Conservation (phyloP, 352 stramenopile genomes). For the Pythium oligandrum region DNA sequence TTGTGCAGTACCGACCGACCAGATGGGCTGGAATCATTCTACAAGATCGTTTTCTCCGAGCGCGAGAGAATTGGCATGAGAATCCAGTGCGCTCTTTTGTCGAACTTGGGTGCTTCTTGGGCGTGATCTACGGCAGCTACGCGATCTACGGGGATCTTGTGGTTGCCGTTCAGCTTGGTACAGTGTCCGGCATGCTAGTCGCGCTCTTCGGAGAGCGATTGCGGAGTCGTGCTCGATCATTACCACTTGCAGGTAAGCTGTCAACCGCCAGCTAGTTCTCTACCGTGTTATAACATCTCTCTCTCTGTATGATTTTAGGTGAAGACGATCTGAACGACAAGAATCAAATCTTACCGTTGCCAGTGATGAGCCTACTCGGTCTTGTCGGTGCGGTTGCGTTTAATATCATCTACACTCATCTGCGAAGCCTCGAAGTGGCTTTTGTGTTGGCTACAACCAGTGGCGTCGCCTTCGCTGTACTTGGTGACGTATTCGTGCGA, state of each 20-base stretch:
- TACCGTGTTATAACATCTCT: too few species aligned
- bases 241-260: slow-evolving; percentile 36
- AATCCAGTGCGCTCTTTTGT: slow-evolving; percentile 83
- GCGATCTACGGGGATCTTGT: slow-evolving; percentile 78
- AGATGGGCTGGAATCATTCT: slow-evolving; percentile 73
- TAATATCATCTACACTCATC: slow-evolving; percentile 86
- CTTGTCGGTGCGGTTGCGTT: slow-evolving; percentile 77
- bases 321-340: slow-evolving; percentile 36
- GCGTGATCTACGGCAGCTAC: slow-evolving; percentile 85
- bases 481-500: slow-evolving; percentile 84
- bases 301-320: slow-evolving; percentile 14
- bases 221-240: slow-evolving; percentile 37
- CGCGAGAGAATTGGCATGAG: slow-evolving; percentile 62
- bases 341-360: slow-evolving; percentile 73
- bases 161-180: slow-evolving; percentile 79
- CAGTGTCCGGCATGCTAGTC: slow-evolving; percentile 74
- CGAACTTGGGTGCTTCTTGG: slow-evolving; percentile 79
- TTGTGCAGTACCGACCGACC: slow-evolving; percentile 34
- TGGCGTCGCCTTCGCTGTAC: slow-evolving; percentile 67
- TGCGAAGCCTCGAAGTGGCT: slow-evolving; percentile 74
- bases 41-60: slow-evolving; percentile 77
- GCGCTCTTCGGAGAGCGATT: slow-evolving; percentile 77
- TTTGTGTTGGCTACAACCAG: slow-evolving; percentile 77
- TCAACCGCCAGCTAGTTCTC: background rate
- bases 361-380: slow-evolving; percentile 75